phyloP scores from a whole-genome alignment of 73 alveolate species.

The Stentor roeselii region DNA sequence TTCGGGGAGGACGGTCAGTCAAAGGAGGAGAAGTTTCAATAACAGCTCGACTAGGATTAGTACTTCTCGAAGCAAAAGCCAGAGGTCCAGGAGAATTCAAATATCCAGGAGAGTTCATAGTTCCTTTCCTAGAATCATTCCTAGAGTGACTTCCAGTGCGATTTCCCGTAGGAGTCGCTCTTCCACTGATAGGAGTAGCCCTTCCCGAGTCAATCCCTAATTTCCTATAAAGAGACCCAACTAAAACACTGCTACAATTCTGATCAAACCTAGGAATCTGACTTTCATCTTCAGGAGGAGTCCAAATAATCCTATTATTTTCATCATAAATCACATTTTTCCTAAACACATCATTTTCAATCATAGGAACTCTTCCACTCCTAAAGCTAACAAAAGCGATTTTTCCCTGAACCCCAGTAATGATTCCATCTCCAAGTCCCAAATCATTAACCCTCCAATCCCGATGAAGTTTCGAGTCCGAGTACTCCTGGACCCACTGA shows the following conservation, averaged over 20 bases:
- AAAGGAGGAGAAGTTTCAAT: not conserved
- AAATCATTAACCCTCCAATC: not conserved
- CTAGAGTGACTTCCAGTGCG: not conserved
- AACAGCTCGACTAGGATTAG: not conserved
- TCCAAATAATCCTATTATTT: not conserved
- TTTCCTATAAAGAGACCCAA: not conserved
- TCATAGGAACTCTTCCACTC: not conserved
- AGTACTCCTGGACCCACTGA: not conserved
- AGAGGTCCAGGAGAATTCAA: not conserved
- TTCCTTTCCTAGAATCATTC: not conserved
- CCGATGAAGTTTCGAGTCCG: not conserved
- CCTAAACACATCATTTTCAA: not conserved
- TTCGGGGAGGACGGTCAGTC: not conserved
- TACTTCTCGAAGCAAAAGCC: not conserved
- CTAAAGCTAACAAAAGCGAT: not conserved
- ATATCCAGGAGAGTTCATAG: not conserved
- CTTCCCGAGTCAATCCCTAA: not conserved
- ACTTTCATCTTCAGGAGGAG: not conserved
- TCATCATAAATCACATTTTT: not conserved
- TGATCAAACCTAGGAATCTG: not conserved
- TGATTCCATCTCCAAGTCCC: slow-evolving; percentile 9
- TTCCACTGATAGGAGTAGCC: not conserved
- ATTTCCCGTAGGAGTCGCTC: not conserved
- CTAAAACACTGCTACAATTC: not conserved
- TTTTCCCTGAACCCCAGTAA: not conserved